Base-by-base conservation (phyloP, 1,139 yeast genomes). In the Arxiozyma bovina region DNA sequence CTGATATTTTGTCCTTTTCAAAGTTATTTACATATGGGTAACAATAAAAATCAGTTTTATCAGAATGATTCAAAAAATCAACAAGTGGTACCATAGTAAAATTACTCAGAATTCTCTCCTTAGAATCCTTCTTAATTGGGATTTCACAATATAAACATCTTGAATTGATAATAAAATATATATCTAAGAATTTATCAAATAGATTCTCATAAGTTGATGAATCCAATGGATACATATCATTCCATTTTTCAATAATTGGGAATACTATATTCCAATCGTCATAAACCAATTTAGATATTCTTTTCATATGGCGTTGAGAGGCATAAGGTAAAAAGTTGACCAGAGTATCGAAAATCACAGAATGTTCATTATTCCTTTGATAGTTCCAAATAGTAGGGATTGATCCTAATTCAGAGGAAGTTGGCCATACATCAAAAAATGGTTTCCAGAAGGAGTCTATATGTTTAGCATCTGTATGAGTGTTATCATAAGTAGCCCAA, bases 51-150 rank as follows among this genome's bases (percentile, higher is more conserved):
- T 59, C 57, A 55, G 58, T 81, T 1, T 74, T 74, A 41, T 77
- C 70, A 12, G 81, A 73, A 69, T 93, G 98, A 70, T 93, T 93
- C 55, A 93, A 73, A 66, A 87, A 87, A 72, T 93, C 99, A 17
- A 91, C 91, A 60, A 75, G 85, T 0, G 99, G 99, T 0, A 94
- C 97, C 81, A 93, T 74, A 1, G 98, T 88, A 70, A 90, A 84
- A 65, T 88, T 86, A 61, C 86, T 90, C 17, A 54, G 52, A 1
- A 25, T 48, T 22, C 63, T 77, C 51, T 55, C 71, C 8, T 45
- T 44, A 15, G 25, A 21, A 48, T 64, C 70, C 51, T 74, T 71
- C 49, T 79, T 76, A 51, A 77, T 76, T 0, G 87, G 83, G 2
- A 88, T 70, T 6, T 79, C 77, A 84, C 86, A 85, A 67, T 88